Evolutionary conservation across 768 basidiomycete species (phyloP), one percentile per base, ranked within the genome.

Genomic region (Leccinum fibrillosum): DNA sequence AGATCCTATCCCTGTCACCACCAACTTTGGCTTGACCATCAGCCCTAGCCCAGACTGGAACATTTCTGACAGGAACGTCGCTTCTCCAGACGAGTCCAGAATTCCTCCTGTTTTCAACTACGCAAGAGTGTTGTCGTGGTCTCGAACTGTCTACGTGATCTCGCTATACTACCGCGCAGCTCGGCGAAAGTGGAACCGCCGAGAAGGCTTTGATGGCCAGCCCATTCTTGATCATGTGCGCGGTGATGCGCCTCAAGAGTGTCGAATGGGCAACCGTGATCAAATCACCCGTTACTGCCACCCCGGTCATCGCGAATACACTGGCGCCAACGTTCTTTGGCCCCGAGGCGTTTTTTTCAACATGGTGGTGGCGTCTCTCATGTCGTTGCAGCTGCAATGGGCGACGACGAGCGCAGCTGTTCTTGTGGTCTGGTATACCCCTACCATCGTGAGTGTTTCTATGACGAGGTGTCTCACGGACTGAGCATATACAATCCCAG

Each of bases 371-470:
- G 74, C 75, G n/a, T 71, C 74, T 2, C 1, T 68, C 10, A 63
- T 71, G 44, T 55, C 72, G 8, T 35, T 76, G 21, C 56, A 55
- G 10, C 26, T 76, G 19, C 74, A 76, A 54, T 76, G 72, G 75
- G 68, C 62, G 0, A 73, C 74, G 6, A 66, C 68, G 2, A 44
- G 56, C 0, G 68, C 73, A 11, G 74, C 74, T 1, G 2, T 74
- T 32, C 44, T 74, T 4, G 62, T 63, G 9, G 63, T 64, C 11
- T 69, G 64, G 61, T 71, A 59, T 26, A 75, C 71, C 0, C 75
- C 74, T 8, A 76, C 74, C 1, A 58, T 58, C 3, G 68, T 67
- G 34, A 53, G 65, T 63, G 6, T 54, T 34, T 13, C 5, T 2
- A 10, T 1, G 1, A 3, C n/a, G 44, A 15, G 28, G 34, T 39